These are phyloP conservation scores for Fraxinus anomala DNA, from an alignment of 257 asterid species.

Conservation along the genomic window DNA sequence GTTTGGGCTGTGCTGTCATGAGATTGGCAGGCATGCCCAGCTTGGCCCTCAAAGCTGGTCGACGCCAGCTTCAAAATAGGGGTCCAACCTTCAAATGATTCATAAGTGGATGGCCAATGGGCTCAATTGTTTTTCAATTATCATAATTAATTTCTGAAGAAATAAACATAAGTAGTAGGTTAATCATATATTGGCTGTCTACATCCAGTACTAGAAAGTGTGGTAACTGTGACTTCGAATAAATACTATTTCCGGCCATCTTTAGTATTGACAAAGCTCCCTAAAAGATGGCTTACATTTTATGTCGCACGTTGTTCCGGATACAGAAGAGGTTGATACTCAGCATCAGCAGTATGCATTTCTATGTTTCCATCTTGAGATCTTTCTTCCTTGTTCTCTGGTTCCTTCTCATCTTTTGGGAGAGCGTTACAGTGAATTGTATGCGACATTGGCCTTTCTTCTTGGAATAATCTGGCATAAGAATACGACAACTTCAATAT, in stretches of 20 bases:
- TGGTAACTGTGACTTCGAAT: background rate
- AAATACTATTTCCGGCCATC: conserved; percentile 3
- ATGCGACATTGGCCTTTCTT: conserved; percentile 82
- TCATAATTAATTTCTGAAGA: background rate
- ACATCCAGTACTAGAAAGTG: background rate
- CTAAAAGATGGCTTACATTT: background rate
- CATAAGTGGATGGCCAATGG: too few relatives aligned
- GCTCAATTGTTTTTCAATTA: background rate
- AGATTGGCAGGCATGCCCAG: too few relatives aligned
- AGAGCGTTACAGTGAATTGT: conserved; percentile 82
- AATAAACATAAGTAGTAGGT: background rate
- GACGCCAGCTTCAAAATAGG: too few relatives aligned
- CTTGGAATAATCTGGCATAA: conserved; percentile 73
- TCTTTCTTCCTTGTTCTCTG: conserved; percentile 28
- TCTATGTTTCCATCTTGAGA: conserved; percentile 53
- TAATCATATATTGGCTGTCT: background rate
- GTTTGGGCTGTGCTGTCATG: background rate
- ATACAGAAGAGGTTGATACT: conserved; percentile 24
- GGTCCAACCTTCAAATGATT: too few relatives aligned
- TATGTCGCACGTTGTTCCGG: conserved; percentile 25
- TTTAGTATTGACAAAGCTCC: background rate
- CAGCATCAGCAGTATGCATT: conserved; percentile 50
- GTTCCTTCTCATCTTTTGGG: conserved; percentile 51
- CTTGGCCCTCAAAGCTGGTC: too few relatives aligned
- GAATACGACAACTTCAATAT: background rate